Conservation (phyloP, 108 stramenopile genomes). For the Nannochloropsis oceanica region DNA sequence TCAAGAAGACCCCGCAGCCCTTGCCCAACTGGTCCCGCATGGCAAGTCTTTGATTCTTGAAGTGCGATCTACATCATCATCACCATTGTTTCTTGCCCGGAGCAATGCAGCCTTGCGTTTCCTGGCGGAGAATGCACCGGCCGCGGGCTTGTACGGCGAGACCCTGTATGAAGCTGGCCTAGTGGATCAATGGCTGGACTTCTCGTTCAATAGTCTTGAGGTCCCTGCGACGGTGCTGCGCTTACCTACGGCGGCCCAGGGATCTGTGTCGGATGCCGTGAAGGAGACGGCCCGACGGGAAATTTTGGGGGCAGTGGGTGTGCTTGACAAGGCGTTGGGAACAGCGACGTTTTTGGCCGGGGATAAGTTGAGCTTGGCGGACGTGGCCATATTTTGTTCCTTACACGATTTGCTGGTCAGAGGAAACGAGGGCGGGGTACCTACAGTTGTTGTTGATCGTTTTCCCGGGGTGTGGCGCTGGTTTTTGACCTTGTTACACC, state of each 20-base stretch:
- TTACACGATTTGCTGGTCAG: not conserved
- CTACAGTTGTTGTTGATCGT: not conserved
- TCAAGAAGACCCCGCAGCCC: not conserved
- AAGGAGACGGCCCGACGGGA: not conserved
- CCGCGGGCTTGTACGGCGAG: conserved; percentile 17
- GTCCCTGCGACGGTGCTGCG: conserved; percentile 12
- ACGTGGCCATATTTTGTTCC: conserved; percentile 35
- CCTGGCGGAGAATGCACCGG: not conserved
- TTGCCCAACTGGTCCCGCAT: not conserved
- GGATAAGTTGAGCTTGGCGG: conserved; percentile 34
- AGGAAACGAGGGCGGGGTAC: not conserved
- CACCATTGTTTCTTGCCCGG: not conserved
- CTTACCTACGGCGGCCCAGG: conserved; percentile 10
- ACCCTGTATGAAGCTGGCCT: conserved; percentile 1
- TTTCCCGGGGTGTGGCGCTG: not conserved
- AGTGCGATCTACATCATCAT: not conserved
- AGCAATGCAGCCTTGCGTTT: conserved; percentile 18
- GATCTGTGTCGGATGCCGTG: conserved; percentile 3
- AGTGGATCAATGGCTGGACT: conserved; percentile 45
- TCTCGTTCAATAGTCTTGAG: conserved; percentile 24
- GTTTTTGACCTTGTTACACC: not conserved
- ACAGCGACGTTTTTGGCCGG: conserved; percentile 21
- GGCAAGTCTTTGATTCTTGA: not conserved
- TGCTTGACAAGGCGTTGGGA: conserved; percentile 1
- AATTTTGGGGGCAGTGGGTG: not conserved